Evolutionary conservation across 345 rosid genomes (phyloP).

Genomic region (Populus davidiana): DNA sequence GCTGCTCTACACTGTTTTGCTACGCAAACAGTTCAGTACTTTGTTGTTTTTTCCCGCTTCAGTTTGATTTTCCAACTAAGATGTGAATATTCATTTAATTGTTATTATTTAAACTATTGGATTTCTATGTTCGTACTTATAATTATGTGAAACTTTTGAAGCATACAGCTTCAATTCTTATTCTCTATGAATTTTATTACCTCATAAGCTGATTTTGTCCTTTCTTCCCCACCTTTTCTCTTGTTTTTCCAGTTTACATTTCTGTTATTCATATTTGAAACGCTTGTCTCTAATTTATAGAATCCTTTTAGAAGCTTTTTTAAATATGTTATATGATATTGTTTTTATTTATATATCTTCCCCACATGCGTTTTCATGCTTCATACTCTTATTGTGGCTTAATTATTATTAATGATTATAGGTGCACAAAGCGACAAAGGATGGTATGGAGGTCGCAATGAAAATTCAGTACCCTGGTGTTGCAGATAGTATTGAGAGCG

Average conservation of each 20-base stretch:
- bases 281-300: background rate
- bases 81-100: background rate
- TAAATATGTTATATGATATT: background rate
- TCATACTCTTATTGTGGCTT: conserved; percentile 4
- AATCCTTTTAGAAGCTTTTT: background rate
- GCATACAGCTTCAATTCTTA: background rate
- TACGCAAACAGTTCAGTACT: background rate
- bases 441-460: conserved; percentile 74
- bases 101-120: background rate
- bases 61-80: too few relatives aligned
- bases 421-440: conserved; percentile 87
- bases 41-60: background rate
- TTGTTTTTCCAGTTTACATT: background rate
- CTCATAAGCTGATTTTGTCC: background rate
- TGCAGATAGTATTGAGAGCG: conserved; percentile 93
- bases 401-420: conserved; percentile 30
- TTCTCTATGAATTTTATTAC: background rate
- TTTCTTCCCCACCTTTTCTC: background rate
- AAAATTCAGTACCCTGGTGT: conserved; percentile 99
- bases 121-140: background rate
- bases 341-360: background rate
- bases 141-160: background rate
- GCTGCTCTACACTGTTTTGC: background rate
- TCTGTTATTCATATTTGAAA: background rate
- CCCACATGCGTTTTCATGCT: background rate